Percentiles rank a stretch among this genome's conserved stretches.
Evolutionary conservation across 805 yeast species (phyloP).

Genomic region (Kuraishia ogatae): DNA sequence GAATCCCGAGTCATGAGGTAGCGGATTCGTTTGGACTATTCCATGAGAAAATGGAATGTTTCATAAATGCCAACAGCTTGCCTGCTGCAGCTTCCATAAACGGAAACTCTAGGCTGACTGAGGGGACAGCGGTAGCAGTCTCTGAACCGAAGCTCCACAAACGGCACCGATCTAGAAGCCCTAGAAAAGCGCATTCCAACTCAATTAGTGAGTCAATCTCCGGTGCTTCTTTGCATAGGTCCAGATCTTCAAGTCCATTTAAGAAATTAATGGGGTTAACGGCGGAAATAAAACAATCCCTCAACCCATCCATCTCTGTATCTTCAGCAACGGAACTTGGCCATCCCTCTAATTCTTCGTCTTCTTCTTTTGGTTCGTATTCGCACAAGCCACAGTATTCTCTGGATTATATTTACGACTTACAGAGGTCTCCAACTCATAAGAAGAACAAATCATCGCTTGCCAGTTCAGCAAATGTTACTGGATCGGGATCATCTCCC

Average conservation of each 20-base stretch:
- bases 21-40: neutral
- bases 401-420: neutral
- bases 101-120: neutral
- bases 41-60: neutral
- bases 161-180: neutral
- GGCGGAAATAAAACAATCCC: neutral
- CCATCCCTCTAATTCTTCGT: neutral
- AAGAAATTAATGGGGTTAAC: neutral
- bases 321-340: neutral
- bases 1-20: neutral
- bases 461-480: neutral
- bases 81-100: too few relatives aligned
- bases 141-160: neutral
- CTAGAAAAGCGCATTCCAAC: neutral
- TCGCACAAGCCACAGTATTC: neutral
- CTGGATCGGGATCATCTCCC: neutral
- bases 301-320: neutral
- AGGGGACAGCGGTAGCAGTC: too few relatives aligned
- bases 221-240: neutral
- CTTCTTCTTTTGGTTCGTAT: neutral
- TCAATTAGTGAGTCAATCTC: neutral
- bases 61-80: neutral
- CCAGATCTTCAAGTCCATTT: neutral
- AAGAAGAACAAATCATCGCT: neutral
- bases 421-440: constrained; percentile 1